Conservation (phyloP, 2,329 filamentous ascomycete species). For the Fusarium scirpi region DNA sequence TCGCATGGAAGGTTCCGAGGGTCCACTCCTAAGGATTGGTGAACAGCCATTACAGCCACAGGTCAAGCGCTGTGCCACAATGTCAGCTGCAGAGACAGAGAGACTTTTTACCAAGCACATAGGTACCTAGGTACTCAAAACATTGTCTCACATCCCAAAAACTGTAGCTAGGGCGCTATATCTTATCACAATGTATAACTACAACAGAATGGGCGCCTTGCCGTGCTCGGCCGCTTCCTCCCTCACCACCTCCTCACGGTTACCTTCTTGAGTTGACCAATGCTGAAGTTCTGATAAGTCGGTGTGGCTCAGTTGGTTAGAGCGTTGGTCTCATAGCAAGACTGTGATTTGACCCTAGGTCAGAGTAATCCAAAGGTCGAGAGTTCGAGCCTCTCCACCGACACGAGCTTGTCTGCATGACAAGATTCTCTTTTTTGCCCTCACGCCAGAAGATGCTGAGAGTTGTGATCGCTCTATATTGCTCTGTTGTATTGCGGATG, state of each 20-base stretch:
- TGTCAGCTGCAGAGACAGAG: background rate
- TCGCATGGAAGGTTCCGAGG: background rate
- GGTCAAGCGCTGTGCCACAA: background rate
- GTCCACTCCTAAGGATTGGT: background rate
- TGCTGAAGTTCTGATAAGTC: background rate
- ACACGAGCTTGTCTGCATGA: constrained; percentile 14
- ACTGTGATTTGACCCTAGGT: constrained; percentile 31
- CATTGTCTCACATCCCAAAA: background rate
- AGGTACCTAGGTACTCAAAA: background rate
- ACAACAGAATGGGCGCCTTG: background rate
- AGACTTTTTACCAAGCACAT: background rate
- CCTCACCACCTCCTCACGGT: background rate
- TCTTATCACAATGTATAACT: background rate
- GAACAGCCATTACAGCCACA: background rate
- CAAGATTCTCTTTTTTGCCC: constrained; percentile 9
- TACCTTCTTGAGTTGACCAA: background rate
- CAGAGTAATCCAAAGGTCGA: constrained; percentile 44
- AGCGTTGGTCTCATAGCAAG: constrained; percentile 42
- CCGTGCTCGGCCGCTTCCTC: background rate
- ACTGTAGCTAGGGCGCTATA: background rate
- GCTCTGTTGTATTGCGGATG: background rate
- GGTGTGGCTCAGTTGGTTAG: constrained; percentile 44
- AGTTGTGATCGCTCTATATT: background rate
- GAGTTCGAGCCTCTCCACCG: constrained; percentile 45
- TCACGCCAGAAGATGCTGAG: background rate